Percentiles rank a stretch among this genome's conserved stretches.
Evolutionary conservation across 208 protist species (phyloP).

Genomic region (Naegleria lovaniensis): DNA sequence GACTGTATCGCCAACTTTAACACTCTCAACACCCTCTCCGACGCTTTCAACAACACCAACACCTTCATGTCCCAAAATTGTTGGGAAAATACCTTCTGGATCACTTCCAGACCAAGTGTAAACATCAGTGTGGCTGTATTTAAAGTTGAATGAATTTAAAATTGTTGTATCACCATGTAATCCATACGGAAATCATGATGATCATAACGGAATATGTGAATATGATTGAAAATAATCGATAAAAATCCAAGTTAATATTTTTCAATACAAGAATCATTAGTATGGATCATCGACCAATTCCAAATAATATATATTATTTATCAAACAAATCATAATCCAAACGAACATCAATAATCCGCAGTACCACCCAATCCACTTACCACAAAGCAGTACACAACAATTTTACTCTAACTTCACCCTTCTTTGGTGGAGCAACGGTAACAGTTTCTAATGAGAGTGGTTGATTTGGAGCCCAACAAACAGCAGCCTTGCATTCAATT

Average conservation of each 20-base stretch:
- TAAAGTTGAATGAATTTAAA: too few relatives aligned
- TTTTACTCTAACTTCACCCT: constrained; percentile 69
- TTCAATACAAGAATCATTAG: too few relatives aligned
- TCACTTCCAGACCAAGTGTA: constrained; percentile 64
- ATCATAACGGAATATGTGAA: too few relatives aligned
- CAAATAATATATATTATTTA: too few relatives aligned
- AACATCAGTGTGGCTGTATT: constrained; percentile 72
- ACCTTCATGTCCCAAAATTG: not conserved
- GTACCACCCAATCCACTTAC: too few relatives aligned
- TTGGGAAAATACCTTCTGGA: constrained; percentile 54
- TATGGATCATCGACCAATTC: too few relatives aligned
- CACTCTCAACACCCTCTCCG: not conserved
- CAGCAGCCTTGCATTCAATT: constrained; percentile 60
- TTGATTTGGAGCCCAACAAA: constrained; percentile 49
- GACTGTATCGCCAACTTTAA: constrained; percentile 17
- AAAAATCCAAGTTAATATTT: too few relatives aligned
- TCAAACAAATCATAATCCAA: too few relatives aligned
- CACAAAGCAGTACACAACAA: constrained; percentile 59
- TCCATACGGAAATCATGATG: too few relatives aligned
- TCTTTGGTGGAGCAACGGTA: constrained; percentile 62
- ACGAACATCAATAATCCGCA: too few relatives aligned
- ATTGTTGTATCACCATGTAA: too few relatives aligned
- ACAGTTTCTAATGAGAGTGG: constrained; percentile 32
- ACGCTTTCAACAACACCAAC: not conserved
- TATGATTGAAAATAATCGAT: too few relatives aligned